A percentile compares a stretch with the other conserved stretches of the same genome.
phyloP scores from a whole-genome alignment of 371 early-diverging fungal species.

The Zopfochytrium polystomum region DNA sequence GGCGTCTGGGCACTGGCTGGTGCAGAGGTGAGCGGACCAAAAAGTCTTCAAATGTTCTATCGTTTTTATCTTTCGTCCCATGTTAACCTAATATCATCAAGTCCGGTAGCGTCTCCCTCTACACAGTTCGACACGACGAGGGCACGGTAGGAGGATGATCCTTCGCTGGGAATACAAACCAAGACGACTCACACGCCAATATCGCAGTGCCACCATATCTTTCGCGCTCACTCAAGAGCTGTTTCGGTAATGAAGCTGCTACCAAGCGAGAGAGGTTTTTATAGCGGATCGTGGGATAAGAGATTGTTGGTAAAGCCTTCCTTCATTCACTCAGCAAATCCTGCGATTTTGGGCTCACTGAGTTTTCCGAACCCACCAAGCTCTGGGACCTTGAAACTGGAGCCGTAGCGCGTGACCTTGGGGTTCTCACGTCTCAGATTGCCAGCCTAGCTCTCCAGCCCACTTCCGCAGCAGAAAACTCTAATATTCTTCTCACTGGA shows the following conservation, averaged over 20 bases:
- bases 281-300: slow-evolving; percentile 95
- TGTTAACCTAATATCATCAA: slow-evolving; percentile 24
- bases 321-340: not conserved
- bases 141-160: slow-evolving; percentile 66
- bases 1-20: slow-evolving; percentile 83
- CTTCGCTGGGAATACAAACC: too few relatives aligned
- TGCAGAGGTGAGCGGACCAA: slow-evolving; percentile 48
- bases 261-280: slow-evolving; percentile 68
- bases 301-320: slow-evolving; percentile 55
- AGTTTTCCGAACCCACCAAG: slow-evolving; percentile 43
- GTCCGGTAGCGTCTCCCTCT: slow-evolving; percentile 82
- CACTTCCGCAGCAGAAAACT: slow-evolving; percentile 26
- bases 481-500: slow-evolving; percentile 69
- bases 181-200: too few relatives aligned
- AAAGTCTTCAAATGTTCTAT: not conserved
- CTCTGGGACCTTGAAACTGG: slow-evolving; percentile 93
- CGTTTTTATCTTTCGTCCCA: slow-evolving; percentile 1
- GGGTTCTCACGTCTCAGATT: slow-evolving; percentile 76
- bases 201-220: slow-evolving; percentile 50
- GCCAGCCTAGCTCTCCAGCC: slow-evolving; percentile 75
- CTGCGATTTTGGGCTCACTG: not conserved
- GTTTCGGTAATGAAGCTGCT: slow-evolving; percentile 80
- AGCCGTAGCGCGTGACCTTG: slow-evolving; percentile 60
- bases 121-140: slow-evolving; percentile 90
- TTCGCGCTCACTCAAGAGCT: slow-evolving; percentile 74